These are phyloP conservation scores for Pseudocercospora musae DNA, from an alignment of 2,329 filamentous ascomycete species.

Conservation along the genomic window DNA sequence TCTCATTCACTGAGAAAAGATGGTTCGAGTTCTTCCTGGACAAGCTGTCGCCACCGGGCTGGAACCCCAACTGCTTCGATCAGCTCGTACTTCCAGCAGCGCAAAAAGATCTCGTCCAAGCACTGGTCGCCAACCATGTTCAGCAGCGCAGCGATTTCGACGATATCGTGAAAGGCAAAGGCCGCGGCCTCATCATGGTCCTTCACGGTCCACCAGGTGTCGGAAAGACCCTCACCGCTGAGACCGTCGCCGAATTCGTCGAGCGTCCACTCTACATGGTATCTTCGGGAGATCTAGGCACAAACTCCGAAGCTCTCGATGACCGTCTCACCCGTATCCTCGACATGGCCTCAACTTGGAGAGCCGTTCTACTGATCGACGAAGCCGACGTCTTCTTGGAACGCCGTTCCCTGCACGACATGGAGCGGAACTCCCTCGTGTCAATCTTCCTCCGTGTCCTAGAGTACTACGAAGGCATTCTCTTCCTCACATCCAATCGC, in stretches of 20 bases:
- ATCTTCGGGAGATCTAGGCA: constrained; percentile 29
- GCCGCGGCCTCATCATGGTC: constrained; percentile 39
- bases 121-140: constrained; percentile 33
- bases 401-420: constrained; percentile 74
- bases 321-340: constrained; percentile 53
- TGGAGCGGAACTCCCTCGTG: constrained; percentile 79
- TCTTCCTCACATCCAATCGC: constrained; percentile 40
- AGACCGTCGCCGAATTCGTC: constrained; percentile 36
- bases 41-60: constrained; percentile 30
- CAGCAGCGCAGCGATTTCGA: constrained; percentile 29
- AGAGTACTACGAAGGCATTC: constrained; percentile 40
- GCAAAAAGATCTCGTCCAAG: constrained; percentile 35
- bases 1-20: constrained; percentile 34
- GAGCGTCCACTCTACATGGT: constrained; percentile 45
- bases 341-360: constrained; percentile 81
- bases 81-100: constrained; percentile 31
- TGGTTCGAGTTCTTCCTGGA: constrained; percentile 39
- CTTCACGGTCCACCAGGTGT: constrained; percentile 40
- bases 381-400: constrained; percentile 83
- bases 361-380: constrained; percentile 79
- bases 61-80: constrained; percentile 34
- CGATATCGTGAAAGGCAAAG: constrained; percentile 37
- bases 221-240: constrained; percentile 43
- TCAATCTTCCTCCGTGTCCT: constrained; percentile 48
- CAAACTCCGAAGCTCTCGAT: constrained; percentile 49